Conservation (phyloP, 2,329 filamentous ascomycete species). For the Rhexocercosporidium sp. region DNA sequence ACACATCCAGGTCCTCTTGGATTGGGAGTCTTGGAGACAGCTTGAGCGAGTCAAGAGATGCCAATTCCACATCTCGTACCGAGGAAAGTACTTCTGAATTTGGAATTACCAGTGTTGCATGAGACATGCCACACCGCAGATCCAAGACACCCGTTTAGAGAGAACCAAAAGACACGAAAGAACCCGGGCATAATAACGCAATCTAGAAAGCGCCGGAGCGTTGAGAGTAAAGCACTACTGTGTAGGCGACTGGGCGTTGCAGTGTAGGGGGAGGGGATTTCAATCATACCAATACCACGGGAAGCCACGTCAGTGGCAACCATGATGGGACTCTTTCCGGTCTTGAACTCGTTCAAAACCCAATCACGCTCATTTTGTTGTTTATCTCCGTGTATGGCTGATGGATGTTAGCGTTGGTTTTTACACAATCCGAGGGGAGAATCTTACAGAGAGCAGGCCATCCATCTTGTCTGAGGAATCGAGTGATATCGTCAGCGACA, state of each 20-base stretch:
- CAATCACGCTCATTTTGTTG: slow-evolving; percentile 99
- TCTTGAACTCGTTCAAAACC: slow-evolving; percentile 99
- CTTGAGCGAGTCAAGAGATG: slow-evolving; percentile 82
- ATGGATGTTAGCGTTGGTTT: slow-evolving; percentile 50
- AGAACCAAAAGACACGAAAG: slow-evolving; percentile 84
- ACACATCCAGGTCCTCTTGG: slow-evolving; percentile 62
- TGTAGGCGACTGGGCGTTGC: slow-evolving; percentile 63
- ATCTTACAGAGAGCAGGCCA: slow-evolving; percentile 96
- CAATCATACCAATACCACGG: slow-evolving; percentile 99
- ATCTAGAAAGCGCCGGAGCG: slow-evolving; percentile 85
- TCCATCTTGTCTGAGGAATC: slow-evolving; percentile 95
- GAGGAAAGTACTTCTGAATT: slow-evolving; percentile 66
- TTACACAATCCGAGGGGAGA: slow-evolving; percentile 49
- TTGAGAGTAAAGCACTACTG: slow-evolving; percentile 87
- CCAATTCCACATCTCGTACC: slow-evolving; percentile 79
- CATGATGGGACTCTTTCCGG: slow-evolving; percentile 99
- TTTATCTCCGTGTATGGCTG: slow-evolving; percentile 98
- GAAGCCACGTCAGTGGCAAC: slow-evolving; percentile 99
- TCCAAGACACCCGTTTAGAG: slow-evolving; percentile 85
- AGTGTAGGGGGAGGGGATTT: slow-evolving; percentile 55
- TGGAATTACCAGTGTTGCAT: slow-evolving; percentile 78
- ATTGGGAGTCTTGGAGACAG: slow-evolving; percentile 71
- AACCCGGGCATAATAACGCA: slow-evolving; percentile 93
- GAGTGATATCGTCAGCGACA: slow-evolving; percentile 96
- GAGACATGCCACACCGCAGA: slow-evolving; percentile 69